Evolutionary conservation across 331 rosid species (phyloP).

Genomic region (Prunus yedoensis): DNA sequence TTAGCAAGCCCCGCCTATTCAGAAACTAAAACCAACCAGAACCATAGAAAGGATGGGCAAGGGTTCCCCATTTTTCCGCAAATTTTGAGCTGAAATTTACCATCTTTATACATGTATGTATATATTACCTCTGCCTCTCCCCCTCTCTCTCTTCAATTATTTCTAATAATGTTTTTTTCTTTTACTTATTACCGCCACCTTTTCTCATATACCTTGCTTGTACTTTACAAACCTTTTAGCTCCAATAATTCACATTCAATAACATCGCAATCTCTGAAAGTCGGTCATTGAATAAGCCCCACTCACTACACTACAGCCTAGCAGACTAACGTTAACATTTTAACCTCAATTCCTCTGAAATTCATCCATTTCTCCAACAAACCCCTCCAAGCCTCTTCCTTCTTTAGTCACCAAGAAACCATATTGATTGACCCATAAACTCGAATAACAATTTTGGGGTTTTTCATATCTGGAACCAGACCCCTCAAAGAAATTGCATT

Average conservation of each 20-base stretch:
- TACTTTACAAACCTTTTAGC: conserved; percentile 15
- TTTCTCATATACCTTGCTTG: not conserved
- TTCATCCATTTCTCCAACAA: conserved; percentile 1
- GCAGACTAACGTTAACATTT: not conserved
- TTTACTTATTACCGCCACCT: conserved; percentile 4
- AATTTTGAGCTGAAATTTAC: conserved; percentile 8
- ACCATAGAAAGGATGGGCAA: conserved; percentile 24
- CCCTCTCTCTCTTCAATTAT: conserved; percentile 5
- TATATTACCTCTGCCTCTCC: not conserved
- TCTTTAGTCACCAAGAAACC: conserved; percentile 18
- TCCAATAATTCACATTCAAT: conserved; percentile 30
- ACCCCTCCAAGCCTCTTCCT: conserved; percentile 21
- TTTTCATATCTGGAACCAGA: not conserved
- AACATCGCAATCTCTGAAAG: conserved; percentile 23
- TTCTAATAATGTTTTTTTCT: conserved; percentile 1
- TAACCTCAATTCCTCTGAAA: conserved; percentile 23
- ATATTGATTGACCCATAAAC: conserved; percentile 8
- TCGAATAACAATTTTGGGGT: not conserved
- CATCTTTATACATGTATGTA: not conserved
- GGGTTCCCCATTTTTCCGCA: conserved; percentile 32
- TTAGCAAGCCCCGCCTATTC: conserved; percentile 34
- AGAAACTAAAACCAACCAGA: conserved; percentile 7
- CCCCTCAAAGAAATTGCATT: not conserved
- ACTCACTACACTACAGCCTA: conserved; percentile 41
- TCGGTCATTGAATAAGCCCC: conserved; percentile 41